Evolutionary conservation across 2,329 filamentous ascomycete genomes (phyloP), one percentile per base, ranked within the genome.

Genomic region (Colletotrichum phormii): DNA sequence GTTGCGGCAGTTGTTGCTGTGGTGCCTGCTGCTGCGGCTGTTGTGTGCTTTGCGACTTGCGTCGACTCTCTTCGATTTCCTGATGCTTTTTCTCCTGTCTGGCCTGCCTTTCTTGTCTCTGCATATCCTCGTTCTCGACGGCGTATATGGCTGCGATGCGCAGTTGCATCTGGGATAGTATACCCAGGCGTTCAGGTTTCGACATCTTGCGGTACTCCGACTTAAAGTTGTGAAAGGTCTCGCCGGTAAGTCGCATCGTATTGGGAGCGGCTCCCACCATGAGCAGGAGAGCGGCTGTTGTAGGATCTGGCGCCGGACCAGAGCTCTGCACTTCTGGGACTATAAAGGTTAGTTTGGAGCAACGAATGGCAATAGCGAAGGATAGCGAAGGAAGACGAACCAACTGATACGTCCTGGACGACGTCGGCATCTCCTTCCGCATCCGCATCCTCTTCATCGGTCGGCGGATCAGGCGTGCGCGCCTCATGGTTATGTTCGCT

Each of bases 401-500:
- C 37, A 65, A 72, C 74, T 42, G 76, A 71, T 12, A 73, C 66
- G 8, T 76, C 77, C 5, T 78, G 76, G 31, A 79, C 79, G 31
- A 79, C 78, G 60, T 75, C 74, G 57, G 74, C 72, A 64, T 75
- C 74, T 13, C 72, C 72, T 46, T 77, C 76, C 2, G 77, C 77
- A 31, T 79, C 77, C 42, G 80, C 83, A 37, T 83, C 83, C 33
- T 78, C 79, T 53, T 82, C 82, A 37, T 78, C 79, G 26, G 78
- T 78, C 5, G 82, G 82, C 31, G 82, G 83, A 67, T 86, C 84
- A 33, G 84, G 84, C 9, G 84, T 85, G 22, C 84, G 81, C 1
- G 84, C 82, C 73, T 84, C 83, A 73, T 86, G 84, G 72, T 86
- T 86, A 75, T 86, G 84, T 74, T 84, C 80, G 70, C 85, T 81